Evolutionary conservation across 495 filamentous ascomycete genomes (phyloP), one percentile per base, ranked within the genome.

Genomic region (Penicillium egyptiacum): DNA sequence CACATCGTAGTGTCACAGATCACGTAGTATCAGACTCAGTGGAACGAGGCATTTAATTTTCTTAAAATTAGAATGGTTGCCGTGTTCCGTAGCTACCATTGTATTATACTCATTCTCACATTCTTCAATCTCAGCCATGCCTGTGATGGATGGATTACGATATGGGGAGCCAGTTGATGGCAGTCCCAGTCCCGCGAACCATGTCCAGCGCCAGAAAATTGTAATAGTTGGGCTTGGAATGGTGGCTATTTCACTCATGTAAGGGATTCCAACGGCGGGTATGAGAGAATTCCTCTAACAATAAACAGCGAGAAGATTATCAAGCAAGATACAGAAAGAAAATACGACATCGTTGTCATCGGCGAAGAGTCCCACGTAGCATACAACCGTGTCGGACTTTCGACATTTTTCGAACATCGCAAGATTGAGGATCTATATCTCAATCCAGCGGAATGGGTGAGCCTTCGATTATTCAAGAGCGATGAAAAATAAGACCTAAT

Each of bases 231-330:
- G 93, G 9, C 72, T 98, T 72, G 93, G 93, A 10, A 98, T 98
- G 93, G 92, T 98, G 40, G 93, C 91, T 22, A 89, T 97, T 53
- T 86, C 90, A 44, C 92, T 96, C 70, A 96, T 96, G 90, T 94
- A 74, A 74, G 87, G 28, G 0, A 70, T 20, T 10, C 37, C 9
- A 5, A 31, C 28, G 17, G 23, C 23, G 19, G 17, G 12, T 11
- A 23, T 45, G 35, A 47, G 26, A 47, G 31, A 43, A 19, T 19
- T 14, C 5, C 35, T 23, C 46, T 41, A 51, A 55, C 44, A 42
- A 31, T n/a, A 31, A 7, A 46, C 33, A 91, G 90, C 58, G 93
- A 98, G 71, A 96, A 96, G 72, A 69, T 96, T 28, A 80, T 96
- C 66, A 96, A 96, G 62, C 84, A 89, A 42, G 92, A 96, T 67